Conservation (phyloP, 75 land plant genomes). For the Cunninghamia lanceolata region DNA sequence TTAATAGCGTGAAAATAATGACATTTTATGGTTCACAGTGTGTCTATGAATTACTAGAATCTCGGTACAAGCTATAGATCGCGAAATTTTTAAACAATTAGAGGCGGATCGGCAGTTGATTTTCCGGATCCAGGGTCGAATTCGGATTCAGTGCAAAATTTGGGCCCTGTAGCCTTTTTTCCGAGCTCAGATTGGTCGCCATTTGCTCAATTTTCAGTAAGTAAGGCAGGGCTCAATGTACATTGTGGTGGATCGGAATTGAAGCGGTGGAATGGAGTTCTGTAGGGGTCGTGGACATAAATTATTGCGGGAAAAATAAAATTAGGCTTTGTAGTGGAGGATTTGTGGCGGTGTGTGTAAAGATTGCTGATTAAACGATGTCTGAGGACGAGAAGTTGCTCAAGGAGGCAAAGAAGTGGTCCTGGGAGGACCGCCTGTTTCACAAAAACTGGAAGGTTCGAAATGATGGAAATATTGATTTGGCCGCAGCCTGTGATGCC, state of each 20-base stretch:
- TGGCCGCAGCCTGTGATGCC: constrained; percentile 46
- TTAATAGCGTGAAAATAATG: neutral
- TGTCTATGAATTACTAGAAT: neutral
- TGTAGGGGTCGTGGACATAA: neutral
- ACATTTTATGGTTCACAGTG: neutral
- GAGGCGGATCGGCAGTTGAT: neutral
- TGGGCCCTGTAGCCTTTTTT: neutral
- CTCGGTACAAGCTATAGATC: neutral
- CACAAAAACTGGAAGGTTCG: constrained; percentile 60
- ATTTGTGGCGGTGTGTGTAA: neutral
- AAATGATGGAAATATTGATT: constrained; percentile 45
- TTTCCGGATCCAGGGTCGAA: neutral
- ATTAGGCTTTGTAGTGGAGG: neutral
- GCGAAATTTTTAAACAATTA: too few species aligned
- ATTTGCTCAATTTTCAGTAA: neutral
- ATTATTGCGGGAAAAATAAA: neutral
- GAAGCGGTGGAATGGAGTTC: neutral
- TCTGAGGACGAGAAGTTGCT: constrained; percentile 60
- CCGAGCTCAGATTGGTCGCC: neutral
- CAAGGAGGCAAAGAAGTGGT: constrained; percentile 57
- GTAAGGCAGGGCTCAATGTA: neutral
- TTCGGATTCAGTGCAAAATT: neutral
- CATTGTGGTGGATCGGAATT: constrained; percentile 8
- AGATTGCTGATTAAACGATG: constrained; percentile 19
- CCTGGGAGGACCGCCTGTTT: constrained; percentile 48